Percentiles rank a stretch among this genome's conserved stretches.
These are phyloP conservation scores for Hygrophoropsis aurantiaca DNA, from an alignment of 768 basidiomycete species.

Conservation along the genomic window DNA sequence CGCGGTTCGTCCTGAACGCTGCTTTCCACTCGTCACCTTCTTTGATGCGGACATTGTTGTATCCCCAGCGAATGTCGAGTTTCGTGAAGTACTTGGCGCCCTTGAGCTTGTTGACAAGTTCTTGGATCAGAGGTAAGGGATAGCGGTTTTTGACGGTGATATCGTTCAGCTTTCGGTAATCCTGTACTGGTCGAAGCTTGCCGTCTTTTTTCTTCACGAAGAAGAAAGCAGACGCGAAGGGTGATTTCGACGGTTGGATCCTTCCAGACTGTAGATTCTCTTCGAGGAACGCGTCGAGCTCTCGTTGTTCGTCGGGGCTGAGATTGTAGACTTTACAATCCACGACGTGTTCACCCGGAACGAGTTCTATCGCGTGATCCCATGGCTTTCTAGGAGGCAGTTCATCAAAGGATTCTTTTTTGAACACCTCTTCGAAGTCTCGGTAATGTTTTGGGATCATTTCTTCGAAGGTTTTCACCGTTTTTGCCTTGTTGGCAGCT, in stretches of 20 bases:
- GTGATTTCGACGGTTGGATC: slow-evolving; percentile 20
- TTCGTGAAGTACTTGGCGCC: no score
- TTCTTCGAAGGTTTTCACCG: slow-evolving; percentile 6
- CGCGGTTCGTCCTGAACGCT: slow-evolving; percentile 10
- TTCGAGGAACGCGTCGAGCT: slow-evolving; percentile 19
- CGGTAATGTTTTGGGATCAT: slow-evolving; percentile 10
- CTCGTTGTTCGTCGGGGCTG: slow-evolving; percentile 16
- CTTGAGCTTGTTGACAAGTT: no score
- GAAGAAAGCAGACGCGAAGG: slow-evolving; percentile 18
- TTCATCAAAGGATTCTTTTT: slow-evolving; percentile 16
- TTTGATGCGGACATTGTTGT: no score
- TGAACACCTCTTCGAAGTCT: slow-evolving; percentile 17
- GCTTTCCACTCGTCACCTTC: slow-evolving; percentile 12
- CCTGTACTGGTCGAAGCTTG: slow-evolving; percentile 25
- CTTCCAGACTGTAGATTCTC: slow-evolving; percentile 16
- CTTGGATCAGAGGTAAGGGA: slow-evolving; percentile 21
- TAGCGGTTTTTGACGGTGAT: slow-evolving; percentile 26
- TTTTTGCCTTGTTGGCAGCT: not conserved
- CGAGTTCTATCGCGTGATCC: slow-evolving; percentile 3
- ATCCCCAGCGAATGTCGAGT: no score
- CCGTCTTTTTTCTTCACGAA: slow-evolving; percentile 39
- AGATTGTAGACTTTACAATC: slow-evolving; percentile 9
- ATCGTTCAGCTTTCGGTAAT: slow-evolving; percentile 31
- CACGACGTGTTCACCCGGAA: not conserved
- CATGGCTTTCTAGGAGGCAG: slow-evolving; percentile 13